Conservation (phyloP, 176 grass and related monocot genomes). For the Panicum miliaceum region DNA sequence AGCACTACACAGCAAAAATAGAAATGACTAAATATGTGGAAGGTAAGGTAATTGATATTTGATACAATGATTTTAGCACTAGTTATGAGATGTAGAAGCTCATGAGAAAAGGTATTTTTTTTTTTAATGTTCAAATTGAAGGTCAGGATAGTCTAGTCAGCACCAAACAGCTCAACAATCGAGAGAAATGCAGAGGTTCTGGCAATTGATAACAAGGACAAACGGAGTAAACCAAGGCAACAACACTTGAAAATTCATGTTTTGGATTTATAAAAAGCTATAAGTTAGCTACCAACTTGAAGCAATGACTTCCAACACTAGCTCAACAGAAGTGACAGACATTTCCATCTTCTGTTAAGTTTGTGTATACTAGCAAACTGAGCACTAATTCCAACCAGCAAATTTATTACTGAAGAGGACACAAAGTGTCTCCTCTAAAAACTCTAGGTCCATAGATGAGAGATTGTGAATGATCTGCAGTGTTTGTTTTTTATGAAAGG, state of each 20-base stretch:
- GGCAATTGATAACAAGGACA: neutral
- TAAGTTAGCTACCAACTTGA: neutral
- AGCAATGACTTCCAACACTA: neutral
- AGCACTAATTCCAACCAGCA: neutral
- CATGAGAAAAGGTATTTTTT: neutral
- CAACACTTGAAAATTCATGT: neutral
- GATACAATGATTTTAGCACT: neutral
- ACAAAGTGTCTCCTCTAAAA: neutral
- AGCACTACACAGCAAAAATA: conserved; percentile 38
- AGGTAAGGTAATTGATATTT: conserved; percentile 51
- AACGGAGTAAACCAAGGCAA: neutral
- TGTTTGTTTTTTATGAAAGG: neutral
- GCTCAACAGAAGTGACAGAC: neutral
- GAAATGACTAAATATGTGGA: conserved; percentile 41
- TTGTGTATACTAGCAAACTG: neutral
- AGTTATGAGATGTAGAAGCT: neutral
- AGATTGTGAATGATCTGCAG: neutral
- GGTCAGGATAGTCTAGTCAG: conserved; percentile 53
- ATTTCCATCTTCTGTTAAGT: neutral
- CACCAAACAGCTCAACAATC: neutral
- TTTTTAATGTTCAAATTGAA: conserved; percentile 51
- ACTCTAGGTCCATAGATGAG: neutral
- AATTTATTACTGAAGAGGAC: neutral
- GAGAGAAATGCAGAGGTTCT: conserved; percentile 10
- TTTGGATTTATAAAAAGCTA: neutral